Base-by-base conservation (phyloP, 2,329 filamentous ascomycete genomes). In the Daldinia eschscholtzii region DNA sequence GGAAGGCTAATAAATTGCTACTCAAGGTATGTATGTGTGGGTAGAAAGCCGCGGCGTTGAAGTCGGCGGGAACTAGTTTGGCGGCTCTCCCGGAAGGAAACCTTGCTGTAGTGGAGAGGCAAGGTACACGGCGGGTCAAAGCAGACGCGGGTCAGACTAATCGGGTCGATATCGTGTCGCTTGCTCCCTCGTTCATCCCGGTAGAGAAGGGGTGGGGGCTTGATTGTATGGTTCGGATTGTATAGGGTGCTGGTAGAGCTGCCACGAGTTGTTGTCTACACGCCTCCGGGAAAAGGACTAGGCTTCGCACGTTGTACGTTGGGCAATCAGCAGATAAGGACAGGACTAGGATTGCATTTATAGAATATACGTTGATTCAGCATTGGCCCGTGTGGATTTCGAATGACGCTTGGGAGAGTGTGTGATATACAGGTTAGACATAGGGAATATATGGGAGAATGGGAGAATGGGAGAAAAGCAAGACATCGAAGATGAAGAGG, bases 21-120 rank as follows among this genome's bases (percentile, higher is more conserved):
- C 65, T 68, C 18, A 65, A 89, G 87, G 70, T 89, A 90, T 75
- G 85, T 90, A 41, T 89, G 87, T 70, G 89, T 90, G 72, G 88
- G 88, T 57, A 83, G 84, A 69, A 91, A 90, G 71, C 85, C 86
- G 56, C 63, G 81, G 78, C 60, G 73, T 71, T 65, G 74, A 73
- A 33, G 33, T 53, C 52, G 53, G 61, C 46, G 67, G 57, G 46
- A 41, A 37, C 42, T 62, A 20, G 61, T 60, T 57, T 55, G 23
- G 53, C 50, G 50, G 53, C 44, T 53, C 60, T 70, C 41, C 26
- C 48, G 61, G 59, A 65, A 61, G 61, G 64, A 64, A 72, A 64
- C 57, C 56, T 66, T 64, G 67, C 58, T 33, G 23, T 18, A 37
- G 62, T 61, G 58, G 65, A 52, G 57, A 61, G 41, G 26, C 52